phyloP scores from a whole-genome alignment of 2,329 filamentous ascomycete genomes.

The Aspergillus vadensis region DNA sequence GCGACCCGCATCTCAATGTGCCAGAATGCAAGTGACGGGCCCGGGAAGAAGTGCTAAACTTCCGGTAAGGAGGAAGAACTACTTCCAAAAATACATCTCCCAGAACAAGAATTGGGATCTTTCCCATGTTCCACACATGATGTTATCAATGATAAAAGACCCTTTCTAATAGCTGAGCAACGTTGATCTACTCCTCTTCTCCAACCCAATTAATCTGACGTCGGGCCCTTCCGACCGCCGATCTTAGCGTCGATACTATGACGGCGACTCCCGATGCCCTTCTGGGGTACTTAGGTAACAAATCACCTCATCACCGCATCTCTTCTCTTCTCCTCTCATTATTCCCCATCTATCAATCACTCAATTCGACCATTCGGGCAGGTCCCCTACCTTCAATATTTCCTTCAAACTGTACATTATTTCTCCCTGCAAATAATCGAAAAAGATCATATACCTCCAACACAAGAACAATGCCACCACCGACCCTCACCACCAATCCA shows the following conservation, averaged over 20 bases:
- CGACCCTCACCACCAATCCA: conserved; percentile 36
- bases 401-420: too few species aligned
- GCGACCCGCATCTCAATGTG: too few species aligned
- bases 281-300: neutral
- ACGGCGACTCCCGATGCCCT: conserved; percentile 15
- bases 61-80: too few species aligned
- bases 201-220: neutral
- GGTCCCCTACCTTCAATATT: neutral
- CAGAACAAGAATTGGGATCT: too few species aligned
- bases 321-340: neutral
- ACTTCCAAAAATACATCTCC: too few species aligned
- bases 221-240: conserved; percentile 14
- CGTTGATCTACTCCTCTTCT: neutral
- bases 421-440: too few species aligned
- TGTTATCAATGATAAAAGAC: too few species aligned
- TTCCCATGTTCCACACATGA: too few species aligned
- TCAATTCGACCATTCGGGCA: neutral
- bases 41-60: too few species aligned
- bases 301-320: neutral
- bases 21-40: too few species aligned
- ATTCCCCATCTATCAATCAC: neutral
- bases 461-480: conserved; percentile 31
- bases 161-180: neutral
- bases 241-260: neutral
- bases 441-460: neutral